A percentile compares a stretch with the other conserved stretches of the same genome.
Evolutionary conservation across 164 flowering plant genomes (phyloP).

Genomic region (Stephania yunnanensis): DNA sequence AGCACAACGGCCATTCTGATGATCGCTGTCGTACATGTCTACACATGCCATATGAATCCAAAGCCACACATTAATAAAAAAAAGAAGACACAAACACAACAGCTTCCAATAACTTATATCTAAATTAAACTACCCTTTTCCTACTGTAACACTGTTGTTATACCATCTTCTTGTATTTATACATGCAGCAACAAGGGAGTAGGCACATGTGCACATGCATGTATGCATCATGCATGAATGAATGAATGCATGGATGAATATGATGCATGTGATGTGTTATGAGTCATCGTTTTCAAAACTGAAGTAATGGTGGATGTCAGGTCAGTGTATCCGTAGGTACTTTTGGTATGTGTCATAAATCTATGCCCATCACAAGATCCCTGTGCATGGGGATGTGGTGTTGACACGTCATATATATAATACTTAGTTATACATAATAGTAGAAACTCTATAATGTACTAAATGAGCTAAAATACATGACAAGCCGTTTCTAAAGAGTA

Average conservation of each 20-base stretch:
- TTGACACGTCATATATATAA: not conserved
- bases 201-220: not conserved
- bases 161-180: not conserved
- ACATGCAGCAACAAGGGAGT: not conserved
- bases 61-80: slow-evolving; percentile 2
- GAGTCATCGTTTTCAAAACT: not conserved
- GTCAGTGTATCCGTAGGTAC: slow-evolving; percentile 1
- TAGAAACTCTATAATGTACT: no score
- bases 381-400: not conserved
- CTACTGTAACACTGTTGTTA: not conserved
- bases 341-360: not conserved
- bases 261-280: not conserved
- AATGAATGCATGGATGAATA: not conserved
- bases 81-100: not conserved
- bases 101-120: not conserved
- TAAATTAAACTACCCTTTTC: not conserved
- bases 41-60: slow-evolving; percentile 49
- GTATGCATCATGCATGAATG: not conserved
- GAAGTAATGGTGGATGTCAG: slow-evolving; percentile 4
- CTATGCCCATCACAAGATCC: not conserved
- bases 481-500: not conserved
- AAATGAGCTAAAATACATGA: no score
- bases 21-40: slow-evolving; percentile 64
- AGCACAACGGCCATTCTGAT: slow-evolving; percentile 30
- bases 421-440: not conserved